Base-by-base conservation (phyloP, 2,329 filamentous ascomycete species). In the Apiospora saccharicola region DNA sequence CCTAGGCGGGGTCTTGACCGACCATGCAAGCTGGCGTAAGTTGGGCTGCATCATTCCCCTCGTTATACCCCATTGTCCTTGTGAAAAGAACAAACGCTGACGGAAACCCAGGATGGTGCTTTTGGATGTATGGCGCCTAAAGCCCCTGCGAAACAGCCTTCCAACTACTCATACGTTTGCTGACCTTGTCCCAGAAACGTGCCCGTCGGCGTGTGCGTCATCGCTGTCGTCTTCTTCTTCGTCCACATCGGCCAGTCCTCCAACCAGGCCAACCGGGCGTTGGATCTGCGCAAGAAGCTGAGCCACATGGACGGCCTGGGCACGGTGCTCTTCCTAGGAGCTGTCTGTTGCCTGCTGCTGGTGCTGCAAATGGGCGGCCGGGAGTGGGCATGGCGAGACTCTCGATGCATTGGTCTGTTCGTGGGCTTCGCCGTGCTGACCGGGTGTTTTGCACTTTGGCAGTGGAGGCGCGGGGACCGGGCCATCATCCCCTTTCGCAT, bases 321-420 rank as follows among this genome's bases (percentile, higher is more conserved):
- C 34, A 84, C 85, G 1, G 78, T 78, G 24, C 79, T 88, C 72
- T 84, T 90, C 75, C 82, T 89, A 30, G 86, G 88, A 0, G 83
- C 85, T 49, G 83, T 90, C 68, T 78, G 90, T 73, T 87, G 84
- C 75, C 81, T 90, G 12, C 80, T 90, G 13, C 82, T 91, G 3
- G 89, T 87, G 8, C 81, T 90, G 49, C 85, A 90, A 75, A 90
- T 86, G 85, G 89, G 88, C 14, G 89, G 13, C 49, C 81, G 84
- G 49, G 78, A 84, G 26, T 86, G 87, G 71, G 70, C 87, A 3
- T 91, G 88, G 89, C 81, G 78, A 71, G 83, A 82, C 79, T 78
- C 83, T 13, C 81, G 80, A 30, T 82, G 89, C 69, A 86, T 90
- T 47, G 87, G 86, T 0, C 80, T 90, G 24, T 85, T 90, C 70